Conservation (phyloP, 768 basidiomycete genomes). For the Auriscalpium orientale region DNA sequence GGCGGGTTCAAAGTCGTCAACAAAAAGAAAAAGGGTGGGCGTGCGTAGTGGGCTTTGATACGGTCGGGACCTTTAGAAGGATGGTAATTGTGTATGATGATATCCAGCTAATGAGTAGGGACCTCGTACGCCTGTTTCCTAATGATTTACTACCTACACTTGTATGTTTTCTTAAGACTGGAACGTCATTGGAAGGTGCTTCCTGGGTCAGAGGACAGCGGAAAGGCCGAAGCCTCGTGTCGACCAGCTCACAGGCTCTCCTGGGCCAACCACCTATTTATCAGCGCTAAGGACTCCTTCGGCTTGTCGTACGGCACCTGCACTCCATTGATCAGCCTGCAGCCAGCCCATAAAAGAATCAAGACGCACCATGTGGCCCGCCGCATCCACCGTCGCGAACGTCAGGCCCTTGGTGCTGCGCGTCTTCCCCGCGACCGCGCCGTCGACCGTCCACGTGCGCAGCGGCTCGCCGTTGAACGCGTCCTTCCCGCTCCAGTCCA, state of each 20-base stretch:
- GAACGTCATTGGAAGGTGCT: slow-evolving; percentile 31
- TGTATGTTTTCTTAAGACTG: slow-evolving; percentile 18
- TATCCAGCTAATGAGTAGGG: too few relatives aligned
- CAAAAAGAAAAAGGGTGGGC: slow-evolving; percentile 85
- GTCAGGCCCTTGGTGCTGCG: slow-evolving; percentile 49
- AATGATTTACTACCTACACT: too few relatives aligned
- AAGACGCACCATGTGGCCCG: slow-evolving; percentile 60
- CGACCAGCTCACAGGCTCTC: not conserved
- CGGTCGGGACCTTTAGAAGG: too few relatives aligned
- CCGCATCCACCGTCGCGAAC: slow-evolving; percentile 53
- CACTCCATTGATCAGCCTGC: not conserved
- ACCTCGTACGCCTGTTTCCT: too few relatives aligned
- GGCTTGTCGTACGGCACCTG: slow-evolving; percentile 62
- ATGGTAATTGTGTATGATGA: too few relatives aligned
- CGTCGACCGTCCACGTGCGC: slow-evolving; percentile 49
- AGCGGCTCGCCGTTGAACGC: slow-evolving; percentile 37
- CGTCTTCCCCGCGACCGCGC: slow-evolving; percentile 43
- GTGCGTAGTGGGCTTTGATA: slow-evolving; percentile 30
- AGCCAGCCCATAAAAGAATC: not conserved
- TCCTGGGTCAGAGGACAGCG: too few relatives aligned
- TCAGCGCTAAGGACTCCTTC: slow-evolving; percentile 40
- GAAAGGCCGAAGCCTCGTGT: not conserved
- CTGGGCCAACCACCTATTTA: slow-evolving; percentile 40
- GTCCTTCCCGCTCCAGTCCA: slow-evolving; percentile 51
- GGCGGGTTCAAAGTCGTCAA: slow-evolving; percentile 88